Percentiles rank a stretch among this genome's conserved stretches.
Evolutionary conservation across 495 filamentous ascomycete species (phyloP).

Genomic region (Stereocaulon alpinum): DNA sequence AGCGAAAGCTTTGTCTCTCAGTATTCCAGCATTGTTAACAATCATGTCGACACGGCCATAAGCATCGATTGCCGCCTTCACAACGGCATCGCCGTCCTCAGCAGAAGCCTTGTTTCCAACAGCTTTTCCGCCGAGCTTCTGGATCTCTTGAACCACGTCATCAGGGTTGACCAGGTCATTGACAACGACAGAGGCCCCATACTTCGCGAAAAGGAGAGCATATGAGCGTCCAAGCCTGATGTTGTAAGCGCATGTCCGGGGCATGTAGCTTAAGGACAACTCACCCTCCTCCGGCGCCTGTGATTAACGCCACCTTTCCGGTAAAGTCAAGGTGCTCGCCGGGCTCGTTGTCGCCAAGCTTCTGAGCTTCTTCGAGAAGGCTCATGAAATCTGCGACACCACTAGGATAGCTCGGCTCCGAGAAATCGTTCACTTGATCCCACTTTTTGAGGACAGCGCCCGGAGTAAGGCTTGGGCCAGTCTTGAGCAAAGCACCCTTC

Average conservation of each 20-base stretch:
- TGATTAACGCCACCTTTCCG: conserved; percentile 84
- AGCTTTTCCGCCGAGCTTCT: conserved; percentile 79
- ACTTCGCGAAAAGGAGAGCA: conserved; percentile 80
- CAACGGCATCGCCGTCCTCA: conserved; percentile 85
- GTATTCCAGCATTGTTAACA: conserved; percentile 95
- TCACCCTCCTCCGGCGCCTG: conserved; percentile 79
- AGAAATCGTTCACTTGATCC: conserved; percentile 81
- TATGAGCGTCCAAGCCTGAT: conserved; percentile 81
- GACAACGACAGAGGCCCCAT: conserved; percentile 83
- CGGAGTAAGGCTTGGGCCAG: conserved; percentile 79
- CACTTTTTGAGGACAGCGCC: conserved; percentile 81
- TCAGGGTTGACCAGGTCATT: conserved; percentile 96
- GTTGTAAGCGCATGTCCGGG: conserved; percentile 15
- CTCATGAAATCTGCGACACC: conserved; percentile 86
- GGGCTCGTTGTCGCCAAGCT: conserved; percentile 59
- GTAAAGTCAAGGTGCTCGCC: conserved; percentile 79
- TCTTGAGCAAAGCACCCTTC: conserved; percentile 81
- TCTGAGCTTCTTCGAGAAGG: conserved; percentile 76
- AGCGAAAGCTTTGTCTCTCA: conserved; percentile 93
- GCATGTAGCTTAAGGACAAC: conserved; percentile 13
- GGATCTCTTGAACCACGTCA: conserved; percentile 82
- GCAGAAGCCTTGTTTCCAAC: conserved; percentile 88
- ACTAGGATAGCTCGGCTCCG: conserved; percentile 67
- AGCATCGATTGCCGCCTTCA: conserved; percentile 86
- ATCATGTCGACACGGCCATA: conserved; percentile 91